A percentile compares a stretch with the other conserved stretches of the same genome.
These are phyloP conservation scores for Mycocentrospora acerina DNA, from an alignment of 2,329 filamentous ascomycete genomes.

Conservation along the genomic window DNA sequence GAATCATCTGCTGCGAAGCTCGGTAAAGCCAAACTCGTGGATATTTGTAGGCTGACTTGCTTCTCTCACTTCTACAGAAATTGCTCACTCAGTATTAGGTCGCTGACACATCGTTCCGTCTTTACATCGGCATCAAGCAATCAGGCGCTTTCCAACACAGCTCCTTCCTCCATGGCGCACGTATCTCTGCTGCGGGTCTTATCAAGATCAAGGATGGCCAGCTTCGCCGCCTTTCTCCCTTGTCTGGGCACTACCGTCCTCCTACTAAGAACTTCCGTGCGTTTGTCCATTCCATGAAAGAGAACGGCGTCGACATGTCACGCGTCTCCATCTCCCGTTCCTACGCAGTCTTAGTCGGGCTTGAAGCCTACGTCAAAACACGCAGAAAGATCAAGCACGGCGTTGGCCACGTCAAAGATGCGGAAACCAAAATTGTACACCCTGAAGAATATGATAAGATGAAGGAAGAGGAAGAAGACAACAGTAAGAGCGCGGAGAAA, in stretches of 20 bases:
- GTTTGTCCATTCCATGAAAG: constrained; percentile 73
- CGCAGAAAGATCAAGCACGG: constrained; percentile 63
- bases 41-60: constrained; percentile 65
- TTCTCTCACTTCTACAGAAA: background rate
- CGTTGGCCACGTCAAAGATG: constrained; percentile 53
- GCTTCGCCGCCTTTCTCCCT: constrained; percentile 68
- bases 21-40: constrained; percentile 86
- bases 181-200: constrained; percentile 79
- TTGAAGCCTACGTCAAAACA: constrained; percentile 76
- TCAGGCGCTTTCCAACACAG: constrained; percentile 88
- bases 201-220: constrained; percentile 84
- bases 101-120: constrained; percentile 77
- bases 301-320: constrained; percentile 75
- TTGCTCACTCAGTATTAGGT: constrained; percentile 41
- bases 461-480: constrained; percentile 55
- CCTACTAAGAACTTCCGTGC: constrained; percentile 80
- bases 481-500: constrained; percentile 62
- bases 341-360: constrained; percentile 78
- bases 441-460: constrained; percentile 58
- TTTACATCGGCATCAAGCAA: constrained; percentile 90
- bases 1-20: constrained; percentile 75
- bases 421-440: constrained; percentile 61
- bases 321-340: constrained; percentile 77
- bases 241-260: constrained; percentile 79
- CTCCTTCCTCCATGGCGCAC: constrained; percentile 80